Conservation (phyloP, 306 rosid species). For the Malus domestica region DNA sequence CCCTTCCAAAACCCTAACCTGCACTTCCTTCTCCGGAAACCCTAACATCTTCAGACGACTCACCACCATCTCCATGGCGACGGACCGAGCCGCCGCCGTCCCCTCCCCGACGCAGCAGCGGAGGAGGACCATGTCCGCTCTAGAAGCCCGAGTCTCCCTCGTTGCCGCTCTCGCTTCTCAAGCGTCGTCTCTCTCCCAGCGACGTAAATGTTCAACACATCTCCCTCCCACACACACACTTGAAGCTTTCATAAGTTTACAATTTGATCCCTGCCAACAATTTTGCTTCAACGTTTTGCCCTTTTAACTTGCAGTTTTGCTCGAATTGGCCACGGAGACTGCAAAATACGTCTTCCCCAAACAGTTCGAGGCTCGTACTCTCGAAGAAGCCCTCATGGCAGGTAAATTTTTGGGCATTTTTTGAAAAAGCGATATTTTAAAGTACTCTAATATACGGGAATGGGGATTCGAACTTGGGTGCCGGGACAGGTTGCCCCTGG, state of each 20-base stretch:
- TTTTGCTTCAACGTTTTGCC: not conserved
- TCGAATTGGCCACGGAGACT: slow-evolving; percentile 55
- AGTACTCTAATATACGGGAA: too few species aligned
- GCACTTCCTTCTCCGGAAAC: slow-evolving; percentile 13
- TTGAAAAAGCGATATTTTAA: too few species aligned
- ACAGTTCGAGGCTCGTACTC: slow-evolving; percentile 61
- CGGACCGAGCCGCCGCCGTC: slow-evolving; percentile 22
- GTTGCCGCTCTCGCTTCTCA: slow-evolving; percentile 75
- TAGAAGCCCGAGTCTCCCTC: slow-evolving; percentile 73
- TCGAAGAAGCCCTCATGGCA: slow-evolving; percentile 90
- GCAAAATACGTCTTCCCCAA: slow-evolving; percentile 72
- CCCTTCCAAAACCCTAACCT: slow-evolving; percentile 10
- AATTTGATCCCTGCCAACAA: not conserved
- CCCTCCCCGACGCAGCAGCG: slow-evolving; percentile 20
- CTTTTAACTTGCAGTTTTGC: slow-evolving; percentile 36
- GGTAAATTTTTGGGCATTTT: slow-evolving; percentile 21
- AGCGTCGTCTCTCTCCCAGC: slow-evolving; percentile 58
- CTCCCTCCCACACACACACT: not conserved
- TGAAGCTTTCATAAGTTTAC: not conserved
- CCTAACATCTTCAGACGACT: slow-evolving; percentile 5
- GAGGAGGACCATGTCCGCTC: slow-evolving; percentile 45
- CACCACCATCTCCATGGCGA: slow-evolving; percentile 35
- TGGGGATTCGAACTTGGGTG: too few species aligned
- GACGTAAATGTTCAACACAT: slow-evolving; percentile 43
- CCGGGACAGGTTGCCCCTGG: too few species aligned